These are phyloP conservation scores for Thamnidium elegans DNA, from an alignment of 192 early-diverging fungal genomes.

Conservation along the genomic window DNA sequence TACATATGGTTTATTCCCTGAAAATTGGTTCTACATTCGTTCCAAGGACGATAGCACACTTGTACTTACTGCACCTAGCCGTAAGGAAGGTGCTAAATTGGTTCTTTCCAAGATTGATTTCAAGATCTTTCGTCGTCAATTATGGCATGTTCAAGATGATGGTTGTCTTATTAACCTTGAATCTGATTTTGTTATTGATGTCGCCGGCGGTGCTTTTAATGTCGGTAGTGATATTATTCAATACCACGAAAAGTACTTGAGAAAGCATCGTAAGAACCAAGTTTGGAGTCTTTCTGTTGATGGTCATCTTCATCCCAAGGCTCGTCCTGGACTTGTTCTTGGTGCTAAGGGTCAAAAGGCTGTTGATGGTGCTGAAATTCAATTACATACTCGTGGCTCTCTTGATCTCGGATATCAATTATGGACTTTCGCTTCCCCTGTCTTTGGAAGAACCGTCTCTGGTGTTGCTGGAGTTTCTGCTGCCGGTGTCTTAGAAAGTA, in stretches of 20 bases:
- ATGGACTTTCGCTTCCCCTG: constrained; percentile 17
- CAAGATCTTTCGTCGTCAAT: constrained; percentile 15
- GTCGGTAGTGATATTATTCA: constrained; percentile 10
- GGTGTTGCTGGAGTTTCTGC: neutral
- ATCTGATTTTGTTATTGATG: constrained; percentile 14
- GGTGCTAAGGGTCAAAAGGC: neutral
- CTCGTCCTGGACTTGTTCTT: constrained; percentile 11
- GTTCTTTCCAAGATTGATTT: constrained; percentile 13
- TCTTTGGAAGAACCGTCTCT: constrained; percentile 11
- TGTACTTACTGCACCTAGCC: constrained; percentile 9
- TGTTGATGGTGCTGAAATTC: constrained; percentile 9
- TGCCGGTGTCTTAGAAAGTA: neutral
- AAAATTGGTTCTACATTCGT: constrained; percentile 20
- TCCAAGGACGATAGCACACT: constrained; percentile 12
- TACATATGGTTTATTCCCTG: constrained; percentile 19
- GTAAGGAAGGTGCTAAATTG: constrained; percentile 10
- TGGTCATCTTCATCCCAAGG: constrained; percentile 20
- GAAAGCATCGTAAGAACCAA: constrained; percentile 7
- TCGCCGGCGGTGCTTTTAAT: constrained; percentile 16
- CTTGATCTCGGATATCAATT: neutral
- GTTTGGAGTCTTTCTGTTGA: constrained; percentile 24
- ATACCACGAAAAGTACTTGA: constrained; percentile 17
- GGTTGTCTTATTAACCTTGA: constrained; percentile 17
- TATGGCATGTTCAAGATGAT: constrained; percentile 21
- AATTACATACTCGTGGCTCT: constrained; percentile 1